Evolutionary conservation across 2,329 filamentous ascomycete species (phyloP).

Genomic region (Fusarium zealandicum): DNA sequence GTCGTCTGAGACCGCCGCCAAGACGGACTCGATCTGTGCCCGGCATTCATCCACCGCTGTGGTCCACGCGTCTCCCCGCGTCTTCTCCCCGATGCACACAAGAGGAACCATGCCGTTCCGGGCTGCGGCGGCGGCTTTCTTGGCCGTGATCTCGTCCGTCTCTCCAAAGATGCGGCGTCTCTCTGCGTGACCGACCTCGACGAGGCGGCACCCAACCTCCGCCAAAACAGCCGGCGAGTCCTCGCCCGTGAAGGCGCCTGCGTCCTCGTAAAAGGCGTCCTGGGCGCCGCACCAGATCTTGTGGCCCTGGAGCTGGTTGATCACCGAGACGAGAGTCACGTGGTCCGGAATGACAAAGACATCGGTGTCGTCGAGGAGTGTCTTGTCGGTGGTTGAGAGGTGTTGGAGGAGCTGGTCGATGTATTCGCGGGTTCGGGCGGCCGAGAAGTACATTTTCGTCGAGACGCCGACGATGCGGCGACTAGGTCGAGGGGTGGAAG

Average conservation of each 20-base stretch:
- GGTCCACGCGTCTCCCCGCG: slow-evolving; percentile 54
- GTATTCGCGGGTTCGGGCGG: slow-evolving; percentile 66
- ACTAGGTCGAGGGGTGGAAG: slow-evolving; percentile 40
- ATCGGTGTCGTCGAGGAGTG: slow-evolving; percentile 62
- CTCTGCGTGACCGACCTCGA: slow-evolving; percentile 85
- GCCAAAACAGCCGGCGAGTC: slow-evolving; percentile 73
- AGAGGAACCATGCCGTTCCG: slow-evolving; percentile 77
- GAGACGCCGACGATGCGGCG: slow-evolving; percentile 76
- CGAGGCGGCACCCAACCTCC: slow-evolving; percentile 73
- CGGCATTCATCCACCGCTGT: slow-evolving; percentile 71
- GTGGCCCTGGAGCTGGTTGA: slow-evolving; percentile 54
- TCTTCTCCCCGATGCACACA: slow-evolving; percentile 80
- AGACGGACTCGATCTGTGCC: slow-evolving; percentile 68
- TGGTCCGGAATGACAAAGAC: slow-evolving; percentile 83
- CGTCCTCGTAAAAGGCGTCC: slow-evolving; percentile 73
- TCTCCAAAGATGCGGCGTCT: slow-evolving; percentile 75
- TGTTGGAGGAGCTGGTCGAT: slow-evolving; percentile 57
- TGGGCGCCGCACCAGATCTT: slow-evolving; percentile 72
- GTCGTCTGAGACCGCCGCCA: slow-evolving; percentile 65
- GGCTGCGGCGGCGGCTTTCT: slow-evolving; percentile 73
- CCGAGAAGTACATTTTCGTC: slow-evolving; percentile 82
- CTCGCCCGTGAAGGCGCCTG: slow-evolving; percentile 79
- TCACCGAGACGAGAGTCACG: slow-evolving; percentile 66
- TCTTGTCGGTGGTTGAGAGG: slow-evolving; percentile 51
- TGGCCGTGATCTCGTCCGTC: slow-evolving; percentile 71